Percentiles rank a stretch among this genome's conserved stretches.
Evolutionary conservation across 2,329 filamentous ascomycete species (phyloP).

Genomic region (Fusarium temperatum): DNA sequence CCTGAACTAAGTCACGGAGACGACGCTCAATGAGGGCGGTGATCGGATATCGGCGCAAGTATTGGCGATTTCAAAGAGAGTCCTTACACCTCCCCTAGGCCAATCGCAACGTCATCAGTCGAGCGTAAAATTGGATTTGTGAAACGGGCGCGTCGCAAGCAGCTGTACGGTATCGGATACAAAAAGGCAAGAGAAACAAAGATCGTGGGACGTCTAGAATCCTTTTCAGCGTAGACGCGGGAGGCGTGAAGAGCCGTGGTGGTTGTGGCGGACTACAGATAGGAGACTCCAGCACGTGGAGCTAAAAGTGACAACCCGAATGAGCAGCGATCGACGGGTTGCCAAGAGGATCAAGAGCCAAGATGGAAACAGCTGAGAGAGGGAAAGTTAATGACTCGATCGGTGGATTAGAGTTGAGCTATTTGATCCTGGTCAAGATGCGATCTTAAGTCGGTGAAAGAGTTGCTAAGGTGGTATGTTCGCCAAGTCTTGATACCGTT

Average conservation of each 20-base stretch:
- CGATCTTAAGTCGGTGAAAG: background rate
- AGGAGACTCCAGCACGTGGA: slow-evolving; percentile 42
- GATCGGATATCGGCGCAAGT: slow-evolving; percentile 34
- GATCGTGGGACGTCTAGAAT: slow-evolving; percentile 34
- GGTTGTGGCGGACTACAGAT: slow-evolving; percentile 36
- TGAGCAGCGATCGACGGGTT: slow-evolving; percentile 38
- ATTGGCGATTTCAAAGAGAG: slow-evolving; percentile 30
- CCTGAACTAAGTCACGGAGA: background rate
- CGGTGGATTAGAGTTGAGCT: background rate
- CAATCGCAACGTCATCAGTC: slow-evolving; percentile 42
- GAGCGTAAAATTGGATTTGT: slow-evolving; percentile 9
- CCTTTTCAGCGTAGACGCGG: slow-evolving; percentile 17
- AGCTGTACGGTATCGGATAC: slow-evolving; percentile 7
- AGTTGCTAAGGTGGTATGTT: background rate
- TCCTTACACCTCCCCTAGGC: slow-evolving; percentile 27
- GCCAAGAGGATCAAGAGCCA: slow-evolving; percentile 6
- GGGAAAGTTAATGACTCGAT: slow-evolving; percentile 4
- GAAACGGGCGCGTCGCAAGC: slow-evolving; percentile 15
- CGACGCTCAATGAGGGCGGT: slow-evolving; percentile 5
- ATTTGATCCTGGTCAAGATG: background rate
- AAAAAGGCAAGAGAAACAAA: slow-evolving; percentile 8
- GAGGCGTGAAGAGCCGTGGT: slow-evolving; percentile 29
- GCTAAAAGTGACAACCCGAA: slow-evolving; percentile 34
- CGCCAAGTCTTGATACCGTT: slow-evolving; percentile 2
- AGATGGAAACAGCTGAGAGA: background rate